phyloP scores from a whole-genome alignment of 2,329 filamentous ascomycete species.

The Paracorniculantispora psalliotae region DNA sequence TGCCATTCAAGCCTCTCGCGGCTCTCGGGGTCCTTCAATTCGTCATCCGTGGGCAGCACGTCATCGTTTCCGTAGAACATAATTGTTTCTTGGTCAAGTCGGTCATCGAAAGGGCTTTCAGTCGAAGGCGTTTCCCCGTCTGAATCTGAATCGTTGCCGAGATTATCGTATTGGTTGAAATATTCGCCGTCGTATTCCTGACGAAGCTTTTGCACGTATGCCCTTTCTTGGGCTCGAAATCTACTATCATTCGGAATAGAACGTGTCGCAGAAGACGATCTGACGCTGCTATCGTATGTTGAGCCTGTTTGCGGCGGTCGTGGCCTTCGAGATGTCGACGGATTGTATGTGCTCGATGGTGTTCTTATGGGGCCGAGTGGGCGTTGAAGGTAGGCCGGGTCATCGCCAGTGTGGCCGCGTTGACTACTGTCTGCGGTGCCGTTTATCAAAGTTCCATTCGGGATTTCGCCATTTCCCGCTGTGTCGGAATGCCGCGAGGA shows the following conservation, averaged over 20 bases:
- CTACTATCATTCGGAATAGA: conserved; percentile 40
- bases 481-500: conserved; percentile 41
- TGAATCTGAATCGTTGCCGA: conserved; percentile 73
- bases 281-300: conserved; percentile 39
- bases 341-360: conserved; percentile 75
- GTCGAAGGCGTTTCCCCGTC: conserved; percentile 89
- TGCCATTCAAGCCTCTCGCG: conserved; percentile 95
- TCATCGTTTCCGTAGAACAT: conserved; percentile 91
- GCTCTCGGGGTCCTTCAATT: conserved; percentile 81
- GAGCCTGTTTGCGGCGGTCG: conserved; percentile 36
- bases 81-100: conserved; percentile 86
- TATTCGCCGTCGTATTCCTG: conserved; percentile 64
- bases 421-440: conserved; percentile 35
- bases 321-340: conserved; percentile 53
- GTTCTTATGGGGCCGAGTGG: conserved; percentile 66
- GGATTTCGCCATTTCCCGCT: conserved; percentile 21
- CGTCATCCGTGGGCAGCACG: conserved; percentile 81
- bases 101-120: conserved; percentile 77
- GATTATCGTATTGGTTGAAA: conserved; percentile 62
- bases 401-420: conserved; percentile 30
- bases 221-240: conserved; percentile 70
- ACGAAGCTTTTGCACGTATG: conserved; percentile 86
- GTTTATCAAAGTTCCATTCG: conserved; percentile 34
- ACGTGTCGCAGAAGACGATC: conserved; percentile 50
- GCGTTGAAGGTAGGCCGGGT: conserved; percentile 47